A percentile compares a stretch with the other conserved stretches of the same genome.
Evolutionary conservation across 768 basidiomycete species (phyloP).

Genomic region (Kwoniella pini): DNA sequence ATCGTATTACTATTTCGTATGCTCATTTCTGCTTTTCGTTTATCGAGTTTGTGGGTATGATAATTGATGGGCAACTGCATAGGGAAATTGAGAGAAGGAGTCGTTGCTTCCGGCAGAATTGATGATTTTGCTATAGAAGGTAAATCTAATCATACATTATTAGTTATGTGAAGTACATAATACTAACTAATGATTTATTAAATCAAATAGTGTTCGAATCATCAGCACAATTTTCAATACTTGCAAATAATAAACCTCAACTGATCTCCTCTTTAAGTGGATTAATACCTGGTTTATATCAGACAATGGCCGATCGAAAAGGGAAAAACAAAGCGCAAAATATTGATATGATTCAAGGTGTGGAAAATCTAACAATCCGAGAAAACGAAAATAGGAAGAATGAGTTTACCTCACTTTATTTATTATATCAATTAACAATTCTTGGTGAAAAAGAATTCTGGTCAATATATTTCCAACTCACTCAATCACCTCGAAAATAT

Average conservation of each 20-base stretch:
- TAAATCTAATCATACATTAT: slow-evolving; percentile 1
- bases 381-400: slow-evolving; percentile 12
- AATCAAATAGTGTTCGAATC: slow-evolving; percentile 44
- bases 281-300: slow-evolving; percentile 45
- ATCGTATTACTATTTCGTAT: slow-evolving; percentile 48
- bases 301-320: slow-evolving; percentile 11
- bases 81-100: slow-evolving; percentile 53
- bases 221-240: slow-evolving; percentile 37
- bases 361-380: not conserved
- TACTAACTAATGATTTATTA: not conserved
- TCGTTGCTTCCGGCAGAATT: slow-evolving; percentile 45
- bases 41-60: not conserved
- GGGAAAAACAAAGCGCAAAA: not conserved
- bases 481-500: not conserved
- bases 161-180: not conserved
- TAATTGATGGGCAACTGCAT: not conserved
- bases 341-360: not conserved
- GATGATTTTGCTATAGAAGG: slow-evolving; percentile 52
- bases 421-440: slow-evolving; percentile 36
- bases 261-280: slow-evolving; percentile 44
- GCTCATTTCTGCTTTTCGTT: no score
- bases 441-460: slow-evolving; percentile 20
- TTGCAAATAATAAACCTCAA: slow-evolving; percentile 42
- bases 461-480: slow-evolving; percentile 18
- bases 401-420: slow-evolving; percentile 28